A percentile compares a stretch with the other conserved stretches of the same genome.
phyloP scores from a whole-genome alignment of 1,284 basidiomycete species.

The Megacollybia platyphylla region DNA sequence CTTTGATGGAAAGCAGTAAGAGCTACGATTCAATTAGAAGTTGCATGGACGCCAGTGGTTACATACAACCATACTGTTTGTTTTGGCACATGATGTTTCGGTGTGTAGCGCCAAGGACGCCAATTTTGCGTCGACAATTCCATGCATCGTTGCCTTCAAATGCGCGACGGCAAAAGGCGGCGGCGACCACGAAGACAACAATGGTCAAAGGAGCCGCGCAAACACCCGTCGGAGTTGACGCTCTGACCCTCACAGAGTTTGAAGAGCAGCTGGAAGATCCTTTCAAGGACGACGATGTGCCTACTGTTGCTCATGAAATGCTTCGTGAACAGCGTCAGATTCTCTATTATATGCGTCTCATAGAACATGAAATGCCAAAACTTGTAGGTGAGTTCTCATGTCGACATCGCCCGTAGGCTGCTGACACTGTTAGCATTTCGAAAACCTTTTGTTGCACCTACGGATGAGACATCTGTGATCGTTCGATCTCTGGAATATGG shows the following conservation, averaged over 20 bases:
- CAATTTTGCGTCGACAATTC: slow-evolving; percentile 7
- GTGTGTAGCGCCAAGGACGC: too few species aligned
- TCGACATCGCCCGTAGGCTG: slow-evolving; percentile 5
- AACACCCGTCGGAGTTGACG: slow-evolving; percentile 12
- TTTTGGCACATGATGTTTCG: too few species aligned
- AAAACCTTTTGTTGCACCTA: slow-evolving; percentile 61
- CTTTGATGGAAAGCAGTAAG: slow-evolving; percentile 59
- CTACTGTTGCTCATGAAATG: slow-evolving; percentile 54
- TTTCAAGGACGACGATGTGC: slow-evolving; percentile 47
- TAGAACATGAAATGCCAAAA: slow-evolving; percentile 75
- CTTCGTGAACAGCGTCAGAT: slow-evolving; percentile 59
- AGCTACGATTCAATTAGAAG: slow-evolving; percentile 13
- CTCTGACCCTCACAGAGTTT: slow-evolving; percentile 21
- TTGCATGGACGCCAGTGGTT: background rate
- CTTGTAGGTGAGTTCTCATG: slow-evolving; percentile 54
- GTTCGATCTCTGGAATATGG: slow-evolving; percentile 69
- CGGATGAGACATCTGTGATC: slow-evolving; percentile 42
- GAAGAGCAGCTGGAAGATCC: slow-evolving; percentile 24
- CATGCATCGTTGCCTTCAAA: slow-evolving; percentile 16
- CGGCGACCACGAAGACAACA: too few species aligned
- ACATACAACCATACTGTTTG: background rate
- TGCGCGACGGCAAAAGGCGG: slow-evolving; percentile 13
- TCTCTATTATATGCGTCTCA: slow-evolving; percentile 65
- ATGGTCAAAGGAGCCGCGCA: too few species aligned
- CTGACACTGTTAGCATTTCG: slow-evolving; percentile 45